Evolutionary conservation across 2,329 filamentous ascomycete species (phyloP).

Genomic region (Fusarium mundagurra): DNA sequence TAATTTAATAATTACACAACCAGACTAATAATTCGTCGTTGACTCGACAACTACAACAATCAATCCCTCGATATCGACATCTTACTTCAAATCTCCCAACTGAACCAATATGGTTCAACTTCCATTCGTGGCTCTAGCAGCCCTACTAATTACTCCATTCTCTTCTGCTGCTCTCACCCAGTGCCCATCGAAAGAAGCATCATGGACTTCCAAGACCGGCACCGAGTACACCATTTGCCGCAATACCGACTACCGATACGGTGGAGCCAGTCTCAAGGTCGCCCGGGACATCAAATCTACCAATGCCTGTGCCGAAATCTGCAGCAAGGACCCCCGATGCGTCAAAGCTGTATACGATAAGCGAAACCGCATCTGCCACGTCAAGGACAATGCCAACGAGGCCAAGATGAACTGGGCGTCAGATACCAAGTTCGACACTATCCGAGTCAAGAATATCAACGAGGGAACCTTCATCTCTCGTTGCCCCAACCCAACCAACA

Average conservation of each 20-base stretch:
- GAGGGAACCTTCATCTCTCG: slow-evolving; percentile 21
- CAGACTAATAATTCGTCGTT: background rate
- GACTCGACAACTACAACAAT: background rate
- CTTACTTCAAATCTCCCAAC: background rate
- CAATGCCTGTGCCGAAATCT: slow-evolving; percentile 23
- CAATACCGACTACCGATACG: slow-evolving; percentile 27
- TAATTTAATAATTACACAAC: background rate
- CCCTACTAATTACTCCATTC: slow-evolving; percentile 17
- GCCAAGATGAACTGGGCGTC: slow-evolving; percentile 19
- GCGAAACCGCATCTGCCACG: slow-evolving; percentile 16
- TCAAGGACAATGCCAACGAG: slow-evolving; percentile 24
- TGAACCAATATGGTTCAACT: slow-evolving; percentile 8
- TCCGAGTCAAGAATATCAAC: slow-evolving; percentile 15
- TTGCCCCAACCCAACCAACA: slow-evolving; percentile 8
- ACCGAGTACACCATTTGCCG: slow-evolving; percentile 18
- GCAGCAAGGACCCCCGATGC: slow-evolving; percentile 28
- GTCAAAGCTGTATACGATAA: slow-evolving; percentile 36
- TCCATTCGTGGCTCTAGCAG: slow-evolving; percentile 26
- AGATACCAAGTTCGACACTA: slow-evolving; percentile 15
- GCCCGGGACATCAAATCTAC: slow-evolving; percentile 9
- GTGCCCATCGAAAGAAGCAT: slow-evolving; percentile 23
- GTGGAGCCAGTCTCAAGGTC: slow-evolving; percentile 16
- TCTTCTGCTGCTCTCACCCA: slow-evolving; percentile 22
- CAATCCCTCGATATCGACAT: background rate
- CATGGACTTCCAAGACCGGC: slow-evolving; percentile 9